These are phyloP conservation scores for Quercus rubra DNA, from an alignment of 306 rosid genomes.

Conservation along the genomic window DNA sequence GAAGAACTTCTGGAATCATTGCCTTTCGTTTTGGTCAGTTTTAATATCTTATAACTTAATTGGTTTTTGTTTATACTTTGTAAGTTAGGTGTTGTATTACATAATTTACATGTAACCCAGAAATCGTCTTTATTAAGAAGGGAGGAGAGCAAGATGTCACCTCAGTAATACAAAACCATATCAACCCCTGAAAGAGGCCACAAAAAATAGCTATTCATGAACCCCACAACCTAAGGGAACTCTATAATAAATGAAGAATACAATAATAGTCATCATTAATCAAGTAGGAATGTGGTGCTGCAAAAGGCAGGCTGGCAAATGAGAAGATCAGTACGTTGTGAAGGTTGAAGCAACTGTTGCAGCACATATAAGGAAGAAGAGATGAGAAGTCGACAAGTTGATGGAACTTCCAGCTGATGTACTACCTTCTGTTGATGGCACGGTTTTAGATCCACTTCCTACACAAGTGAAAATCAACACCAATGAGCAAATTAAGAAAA, in stretches of 20 bases:
- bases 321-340: slow-evolving; percentile 27
- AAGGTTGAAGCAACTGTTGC: slow-evolving; percentile 41
- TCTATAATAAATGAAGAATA: not conserved
- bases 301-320: not conserved
- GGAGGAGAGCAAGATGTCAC: slow-evolving; percentile 10
- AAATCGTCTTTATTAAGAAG: slow-evolving; percentile 23
- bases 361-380: slow-evolving; percentile 42
- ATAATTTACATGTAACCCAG: not conserved
- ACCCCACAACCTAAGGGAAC: slow-evolving; percentile 20
- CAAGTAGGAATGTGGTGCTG: not conserved
- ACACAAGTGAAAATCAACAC: slow-evolving; percentile 17
- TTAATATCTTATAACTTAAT: not conserved
- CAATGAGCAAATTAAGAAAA: not conserved
- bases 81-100: not conserved
- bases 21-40: not conserved
- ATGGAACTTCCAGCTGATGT: slow-evolving; percentile 52
- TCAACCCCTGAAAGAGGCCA: slow-evolving; percentile 13
- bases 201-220: slow-evolving; percentile 9
- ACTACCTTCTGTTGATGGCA: slow-evolving; percentile 47
- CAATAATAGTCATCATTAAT: not conserved
- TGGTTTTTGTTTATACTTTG: too few species aligned
- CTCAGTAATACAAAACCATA: slow-evolving; percentile 21
- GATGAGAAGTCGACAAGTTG: slow-evolving; percentile 42
- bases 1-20: not conserved
- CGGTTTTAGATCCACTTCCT: slow-evolving; percentile 58